A percentile compares a stretch with the other conserved stretches of the same genome.
Evolutionary conservation across 805 yeast species (phyloP).

Genomic region (Myxozyma vanderwaltii): DNA sequence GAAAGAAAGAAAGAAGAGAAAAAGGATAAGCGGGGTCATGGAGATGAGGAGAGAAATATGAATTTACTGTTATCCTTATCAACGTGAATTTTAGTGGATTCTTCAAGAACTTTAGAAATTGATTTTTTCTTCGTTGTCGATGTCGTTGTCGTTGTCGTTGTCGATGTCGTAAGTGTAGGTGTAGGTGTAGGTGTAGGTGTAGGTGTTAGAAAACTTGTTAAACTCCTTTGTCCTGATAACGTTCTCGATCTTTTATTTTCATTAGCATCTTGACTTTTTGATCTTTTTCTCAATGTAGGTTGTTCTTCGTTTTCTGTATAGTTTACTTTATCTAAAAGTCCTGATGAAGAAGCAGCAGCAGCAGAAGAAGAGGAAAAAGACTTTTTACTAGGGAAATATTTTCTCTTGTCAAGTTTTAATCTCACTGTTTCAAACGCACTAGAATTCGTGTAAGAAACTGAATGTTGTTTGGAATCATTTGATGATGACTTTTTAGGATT

Average conservation of each 20-base stretch:
- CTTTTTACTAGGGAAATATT: constrained; percentile 3
- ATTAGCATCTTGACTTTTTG: no score
- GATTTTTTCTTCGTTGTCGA: background rate
- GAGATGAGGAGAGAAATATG: background rate
- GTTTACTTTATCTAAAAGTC: background rate
- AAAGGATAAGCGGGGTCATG: no score
- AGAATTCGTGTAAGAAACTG: no score
- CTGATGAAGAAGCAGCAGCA: background rate
- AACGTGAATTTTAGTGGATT: no score
- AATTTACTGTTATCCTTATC: background rate
- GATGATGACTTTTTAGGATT: background rate
- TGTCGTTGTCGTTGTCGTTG: background rate
- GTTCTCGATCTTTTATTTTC: no score
- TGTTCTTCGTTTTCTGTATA: background rate
- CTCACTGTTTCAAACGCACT: constrained; percentile 1
- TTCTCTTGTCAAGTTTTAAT: background rate
- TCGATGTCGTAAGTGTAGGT: no score
- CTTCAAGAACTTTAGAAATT: background rate
- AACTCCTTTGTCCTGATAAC: no score
- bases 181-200: no score
- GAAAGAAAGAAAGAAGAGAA: no score
- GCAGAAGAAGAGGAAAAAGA: background rate
- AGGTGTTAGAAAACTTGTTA: no score
- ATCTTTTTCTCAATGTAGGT: background rate
- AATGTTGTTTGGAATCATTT: no score